phyloP scores from a whole-genome alignment of 2,329 filamentous ascomycete species.

The Alternaria consortialis region DNA sequence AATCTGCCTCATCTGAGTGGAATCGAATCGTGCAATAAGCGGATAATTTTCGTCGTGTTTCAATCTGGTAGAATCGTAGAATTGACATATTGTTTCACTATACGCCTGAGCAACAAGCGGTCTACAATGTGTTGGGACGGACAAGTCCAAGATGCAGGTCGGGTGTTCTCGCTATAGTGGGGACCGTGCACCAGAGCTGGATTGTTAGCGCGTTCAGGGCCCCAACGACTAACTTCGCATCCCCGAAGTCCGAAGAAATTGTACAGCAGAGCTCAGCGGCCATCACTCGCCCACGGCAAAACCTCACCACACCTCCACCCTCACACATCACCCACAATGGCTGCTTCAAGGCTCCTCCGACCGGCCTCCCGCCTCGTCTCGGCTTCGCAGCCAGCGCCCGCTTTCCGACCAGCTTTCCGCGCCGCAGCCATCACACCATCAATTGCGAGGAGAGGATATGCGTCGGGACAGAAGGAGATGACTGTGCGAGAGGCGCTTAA shows the following conservation, averaged over 20 bases:
- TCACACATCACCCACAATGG: slow-evolving; percentile 55
- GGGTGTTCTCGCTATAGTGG: slow-evolving; percentile 21
- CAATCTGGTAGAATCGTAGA: too few species aligned
- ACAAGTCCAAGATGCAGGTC: slow-evolving; percentile 5
- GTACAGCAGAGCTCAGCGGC: slow-evolving; percentile 33
- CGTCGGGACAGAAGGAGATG: slow-evolving; percentile 81
- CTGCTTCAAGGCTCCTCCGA: slow-evolving; percentile 69
- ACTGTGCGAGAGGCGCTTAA: slow-evolving; percentile 97
- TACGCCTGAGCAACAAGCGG: not conserved
- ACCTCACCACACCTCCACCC: slow-evolving; percentile 29
- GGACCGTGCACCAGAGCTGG: slow-evolving; percentile 18
- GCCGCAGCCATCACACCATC: slow-evolving; percentile 57
- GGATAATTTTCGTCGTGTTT: not conserved
- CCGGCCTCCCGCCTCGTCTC: slow-evolving; percentile 70
- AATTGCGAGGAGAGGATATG: slow-evolving; percentile 64
- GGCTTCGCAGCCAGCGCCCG: slow-evolving; percentile 61
- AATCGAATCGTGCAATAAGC: not conserved
- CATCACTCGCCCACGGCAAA: slow-evolving; percentile 37
- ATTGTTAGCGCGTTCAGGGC: slow-evolving; percentile 20
- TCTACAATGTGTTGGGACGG: not conserved
- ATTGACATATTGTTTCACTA: not conserved
- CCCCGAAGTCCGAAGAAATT: slow-evolving; percentile 37
- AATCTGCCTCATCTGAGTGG: slow-evolving; percentile 1
- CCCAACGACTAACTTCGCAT: slow-evolving; percentile 28
- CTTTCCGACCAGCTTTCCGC: slow-evolving; percentile 63